Percentiles rank a stretch among this genome's conserved stretches.
These are phyloP conservation scores for Hawksworthiomyces lignivorus DNA, from an alignment of 2,329 filamentous ascomycete genomes.

Conservation along the genomic window DNA sequence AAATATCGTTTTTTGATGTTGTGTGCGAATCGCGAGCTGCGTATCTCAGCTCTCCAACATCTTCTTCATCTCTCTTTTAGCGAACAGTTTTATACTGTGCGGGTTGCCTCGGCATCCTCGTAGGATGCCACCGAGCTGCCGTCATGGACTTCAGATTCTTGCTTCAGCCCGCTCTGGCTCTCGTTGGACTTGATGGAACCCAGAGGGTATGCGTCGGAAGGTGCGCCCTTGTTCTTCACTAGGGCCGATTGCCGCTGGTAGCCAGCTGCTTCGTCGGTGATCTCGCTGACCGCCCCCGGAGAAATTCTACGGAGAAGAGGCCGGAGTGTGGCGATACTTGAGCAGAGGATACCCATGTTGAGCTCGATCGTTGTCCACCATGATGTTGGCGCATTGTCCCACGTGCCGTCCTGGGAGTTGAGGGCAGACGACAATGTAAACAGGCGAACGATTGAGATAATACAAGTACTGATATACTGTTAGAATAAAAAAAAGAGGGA, in stretches of 20 bases:
- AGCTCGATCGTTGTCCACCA: conserved; percentile 90
- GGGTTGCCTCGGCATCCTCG: no score
- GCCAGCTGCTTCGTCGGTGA: not conserved
- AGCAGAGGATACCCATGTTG: conserved; percentile 81
- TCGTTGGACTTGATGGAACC: not conserved
- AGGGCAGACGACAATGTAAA: conserved; percentile 55
- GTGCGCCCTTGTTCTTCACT: no score
- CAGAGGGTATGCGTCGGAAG: not conserved
- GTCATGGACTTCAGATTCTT: not conserved
- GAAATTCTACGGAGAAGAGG: conserved; percentile 51
- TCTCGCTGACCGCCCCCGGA: not conserved
- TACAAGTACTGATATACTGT: conserved; percentile 48
- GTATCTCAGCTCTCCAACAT: no score
- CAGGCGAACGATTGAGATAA: conserved; percentile 56
- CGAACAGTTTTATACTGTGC: no score
- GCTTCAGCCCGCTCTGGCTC: conserved; percentile 1
- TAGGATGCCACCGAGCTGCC: not conserved
- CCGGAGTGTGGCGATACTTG: conserved; percentile 82
- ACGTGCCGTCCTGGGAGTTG: conserved; percentile 19
- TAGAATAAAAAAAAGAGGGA: conserved; percentile 47
- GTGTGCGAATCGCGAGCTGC: no score
- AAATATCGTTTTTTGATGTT: no score
- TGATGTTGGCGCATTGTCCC: conserved; percentile 24
- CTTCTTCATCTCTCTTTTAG: no score
- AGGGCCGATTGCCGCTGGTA: not conserved